Conservation (phyloP, 352 stramenopile species). For the Blastocystis sp. region DNA sequence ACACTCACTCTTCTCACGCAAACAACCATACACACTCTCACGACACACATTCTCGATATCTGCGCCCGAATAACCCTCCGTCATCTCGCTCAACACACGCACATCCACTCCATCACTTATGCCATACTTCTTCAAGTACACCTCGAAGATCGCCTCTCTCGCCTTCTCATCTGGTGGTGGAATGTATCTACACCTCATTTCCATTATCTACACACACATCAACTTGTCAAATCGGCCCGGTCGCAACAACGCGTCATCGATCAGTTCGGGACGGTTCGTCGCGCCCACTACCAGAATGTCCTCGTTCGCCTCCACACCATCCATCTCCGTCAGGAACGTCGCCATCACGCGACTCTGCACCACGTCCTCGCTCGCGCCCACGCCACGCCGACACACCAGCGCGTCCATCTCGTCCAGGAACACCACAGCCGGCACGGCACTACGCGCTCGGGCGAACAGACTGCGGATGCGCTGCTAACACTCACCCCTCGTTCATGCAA, state of each 20-base stretch:
- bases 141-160: conserved; percentile 54
- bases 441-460: conserved; percentile 77
- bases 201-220: conserved; percentile 77
- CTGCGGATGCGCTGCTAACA: conserved; percentile 27
- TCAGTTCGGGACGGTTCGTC: conserved; percentile 92
- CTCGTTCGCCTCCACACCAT: conserved; percentile 88
- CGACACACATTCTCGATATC: conserved; percentile 84
- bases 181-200: conserved; percentile 73
- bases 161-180: conserved; percentile 65
- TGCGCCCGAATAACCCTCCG: conserved; percentile 79
- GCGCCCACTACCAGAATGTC: conserved; percentile 92
- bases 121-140: conserved; percentile 74
- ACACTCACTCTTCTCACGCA: conserved; percentile 76
- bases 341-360: conserved; percentile 85
- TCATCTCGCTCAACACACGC: conserved; percentile 74
- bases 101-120: conserved; percentile 77
- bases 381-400: conserved; percentile 79
- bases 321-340: conserved; percentile 94
- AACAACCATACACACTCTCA: conserved; percentile 78
- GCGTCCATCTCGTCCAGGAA: conserved; percentile 86
- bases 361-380: conserved; percentile 23
- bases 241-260: conserved; percentile 92
- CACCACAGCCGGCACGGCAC: conserved; percentile 81
- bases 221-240: conserved; percentile 91
- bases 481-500: background rate